Base-by-base conservation (phyloP, 179 eudicot genomes). In the Vitellaria paradoxa region DNA sequence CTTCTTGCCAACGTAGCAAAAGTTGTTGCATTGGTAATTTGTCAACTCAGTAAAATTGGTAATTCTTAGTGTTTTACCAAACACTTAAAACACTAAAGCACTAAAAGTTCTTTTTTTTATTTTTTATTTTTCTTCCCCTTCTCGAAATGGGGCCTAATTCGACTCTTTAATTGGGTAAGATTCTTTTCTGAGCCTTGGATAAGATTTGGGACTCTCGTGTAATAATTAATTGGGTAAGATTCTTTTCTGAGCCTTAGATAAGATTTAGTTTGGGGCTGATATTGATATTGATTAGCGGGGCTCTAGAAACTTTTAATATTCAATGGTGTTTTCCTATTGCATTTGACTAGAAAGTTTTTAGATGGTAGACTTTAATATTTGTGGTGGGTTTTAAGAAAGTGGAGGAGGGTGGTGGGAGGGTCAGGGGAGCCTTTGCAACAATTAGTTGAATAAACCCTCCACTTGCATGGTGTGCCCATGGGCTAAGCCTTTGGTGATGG, bases 371-470 rank as follows among this genome's bases (percentile, higher is more conserved):
- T 70, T 68, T 42, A 30, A 68, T 68, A 3, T 14, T 68, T 4
- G 45, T 42, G 45, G 72, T 60, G 40, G n/a, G n/a, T n/a, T n/a
- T 21, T 47, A 52, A 37, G 26, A 68, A 50, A 70, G 73, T 50
- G 73, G 60, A 69, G n/a, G n/a, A n/a, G n/a, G n/a, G n/a, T 1
- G 45, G 59, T 47, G 57, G 40, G 73, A 42, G 3, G 45, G 45
- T 42, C 10, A 70, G 18, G 73, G 73, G 73, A 50, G 73, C 60
- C 60, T 70, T 70, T 1, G 50, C 2, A 70, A 47, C 40, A 24
- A 70, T 21, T 23, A 49, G 60, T 37, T 20, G 37, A 23, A 50
- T 20, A 9, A 20, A 5, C 45, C 45, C 60, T 50, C 60, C 57
- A 47, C 40, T 17, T 50, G 52, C 40, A 13, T 52, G 18, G 47